Base-by-base conservation (phyloP, 345 rosid species). In the Excoecaria cochinchinensis region DNA sequence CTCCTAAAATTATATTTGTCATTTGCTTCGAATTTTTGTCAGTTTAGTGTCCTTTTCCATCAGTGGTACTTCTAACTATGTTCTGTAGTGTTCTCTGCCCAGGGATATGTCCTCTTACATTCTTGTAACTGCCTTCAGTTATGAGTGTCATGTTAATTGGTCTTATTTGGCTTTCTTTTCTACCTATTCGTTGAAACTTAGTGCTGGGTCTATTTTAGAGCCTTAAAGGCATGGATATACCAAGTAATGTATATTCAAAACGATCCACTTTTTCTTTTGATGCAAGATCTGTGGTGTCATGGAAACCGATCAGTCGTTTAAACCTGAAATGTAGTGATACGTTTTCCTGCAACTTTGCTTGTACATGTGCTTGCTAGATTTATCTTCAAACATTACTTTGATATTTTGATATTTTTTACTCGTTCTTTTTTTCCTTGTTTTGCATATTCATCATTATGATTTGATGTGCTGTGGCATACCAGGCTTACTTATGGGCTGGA, bases 401-500 rank as follows among this genome's bases (percentile, higher is more conserved):
- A 2, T 64, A 42, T 51, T 52, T 16, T 14, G 67, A 64, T 10
- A 7, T 5, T 40, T 42, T 52, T 61, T 5, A 2, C 51, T 10
- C 42, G 66, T 68, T 75, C 11, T 62, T 69, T 7, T 44, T 36
- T 46, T 64, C 4, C 6, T 46, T 15, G 22, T 52, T 78, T 50
- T 64, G 14, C 63, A 2, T 13, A 16, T 12, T 57, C 50, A 25
- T 65, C 21, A n/a, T 38, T 64, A 14, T 74, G 48, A 74, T 65
- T 55, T 70, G 24, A 57, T 73, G 47, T 68, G 72, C 12, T 77
- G 52, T 81, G 81, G 72, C 46, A 63, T 85, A 66, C 70, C 78
- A 93, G 99, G 90, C 98, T 95, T 77, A 91, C 88, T n/a, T 90
- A 90, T 74, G 96, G 98, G 74, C 83, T 95, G 83, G 99, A 95